Evolutionary conservation across 495 filamentous ascomycete species (phyloP), one percentile per base, ranked within the genome.

Genomic region (Xanthoparmelia taractica): DNA sequence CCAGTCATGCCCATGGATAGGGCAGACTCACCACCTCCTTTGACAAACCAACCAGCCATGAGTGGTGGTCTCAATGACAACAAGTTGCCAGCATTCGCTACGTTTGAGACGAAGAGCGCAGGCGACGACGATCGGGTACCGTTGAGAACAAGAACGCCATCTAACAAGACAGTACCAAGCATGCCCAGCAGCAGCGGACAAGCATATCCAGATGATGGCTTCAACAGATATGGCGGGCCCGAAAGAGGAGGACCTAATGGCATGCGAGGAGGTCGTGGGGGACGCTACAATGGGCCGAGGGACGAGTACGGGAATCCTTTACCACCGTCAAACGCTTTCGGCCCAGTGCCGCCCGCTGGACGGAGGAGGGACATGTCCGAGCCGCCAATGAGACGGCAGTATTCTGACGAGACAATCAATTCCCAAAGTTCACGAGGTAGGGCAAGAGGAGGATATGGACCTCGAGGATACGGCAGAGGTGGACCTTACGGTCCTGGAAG

Each of bases 81-180:
- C 63, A 85, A 85, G 36, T 71, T 85, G 15, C 83, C 90, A 2
- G 80, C 84, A 37, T 96, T 95, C 74, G 87, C 91, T 12, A 82
- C 90, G 0, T 97, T 87, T 69, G 91, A 93, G 60, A 73, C 77
- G 31, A 87, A 86, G 62, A 79, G 76, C 15, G 80, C 75, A 41
- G 76, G 76, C 47, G 81, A 81, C 18, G 94, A 97, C 57, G 94
- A 97, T 71, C 80, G 85, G 37, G 85, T 88, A n/a, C 91, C 91
- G 0, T 74, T 97, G 33, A 96, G 93, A 40, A 78, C 84, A 0
- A 75, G 80, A 62, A 86, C 84, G 4, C 70, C 71, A 4, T 71
- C 73, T 27, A 71, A 70, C 36, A 77, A 76, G 48, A 17, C 66
- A 20, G 17, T 64, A 41, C 64, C 65, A 15, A 70, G 18, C 68